Evolutionary conservation across 2,329 filamentous ascomycete genomes (phyloP).

Genomic region (Colletotrichum lini): DNA sequence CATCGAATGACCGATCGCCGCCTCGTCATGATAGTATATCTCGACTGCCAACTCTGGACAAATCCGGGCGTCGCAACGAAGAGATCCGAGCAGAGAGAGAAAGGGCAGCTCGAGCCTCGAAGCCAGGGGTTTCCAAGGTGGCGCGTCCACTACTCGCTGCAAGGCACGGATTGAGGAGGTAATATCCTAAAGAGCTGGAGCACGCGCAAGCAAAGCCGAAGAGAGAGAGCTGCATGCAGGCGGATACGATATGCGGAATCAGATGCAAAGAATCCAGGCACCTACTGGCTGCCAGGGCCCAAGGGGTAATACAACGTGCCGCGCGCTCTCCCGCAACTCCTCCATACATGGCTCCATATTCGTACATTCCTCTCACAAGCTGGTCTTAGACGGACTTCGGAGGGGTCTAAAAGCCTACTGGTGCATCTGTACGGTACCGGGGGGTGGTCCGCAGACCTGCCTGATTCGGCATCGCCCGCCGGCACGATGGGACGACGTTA

Average conservation of each 20-base stretch:
- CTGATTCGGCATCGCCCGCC: slow-evolving; percentile 31
- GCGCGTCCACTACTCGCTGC: not conserved
- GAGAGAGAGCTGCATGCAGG: not conserved
- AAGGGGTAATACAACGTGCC: not conserved
- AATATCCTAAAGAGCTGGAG: not conserved
- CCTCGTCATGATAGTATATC: not conserved
- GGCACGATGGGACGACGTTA: slow-evolving; percentile 31
- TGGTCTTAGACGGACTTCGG: too few species aligned
- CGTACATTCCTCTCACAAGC: not conserved
- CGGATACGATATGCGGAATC: not conserved
- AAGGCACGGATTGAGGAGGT: slow-evolving; percentile 33
- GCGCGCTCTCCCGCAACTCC: not conserved
- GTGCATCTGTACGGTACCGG: not conserved
- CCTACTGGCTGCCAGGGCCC: not conserved
- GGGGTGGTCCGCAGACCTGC: slow-evolving; percentile 36
- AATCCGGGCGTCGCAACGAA: slow-evolving; percentile 12
- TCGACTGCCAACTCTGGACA: slow-evolving; percentile 24
- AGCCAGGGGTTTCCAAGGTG: slow-evolving; percentile 2
- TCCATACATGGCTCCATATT: too few species aligned
- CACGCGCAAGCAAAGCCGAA: not conserved
- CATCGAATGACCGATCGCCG: not conserved
- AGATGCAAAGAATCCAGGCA: not conserved
- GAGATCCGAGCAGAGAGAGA: not conserved
- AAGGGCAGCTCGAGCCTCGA: too few species aligned
- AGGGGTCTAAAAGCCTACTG: too few species aligned